Percentiles rank a stretch among this genome's conserved stretches.
These are phyloP conservation scores for Lippia alba DNA, from an alignment of 305 asterid species.

Conservation along the genomic window DNA sequence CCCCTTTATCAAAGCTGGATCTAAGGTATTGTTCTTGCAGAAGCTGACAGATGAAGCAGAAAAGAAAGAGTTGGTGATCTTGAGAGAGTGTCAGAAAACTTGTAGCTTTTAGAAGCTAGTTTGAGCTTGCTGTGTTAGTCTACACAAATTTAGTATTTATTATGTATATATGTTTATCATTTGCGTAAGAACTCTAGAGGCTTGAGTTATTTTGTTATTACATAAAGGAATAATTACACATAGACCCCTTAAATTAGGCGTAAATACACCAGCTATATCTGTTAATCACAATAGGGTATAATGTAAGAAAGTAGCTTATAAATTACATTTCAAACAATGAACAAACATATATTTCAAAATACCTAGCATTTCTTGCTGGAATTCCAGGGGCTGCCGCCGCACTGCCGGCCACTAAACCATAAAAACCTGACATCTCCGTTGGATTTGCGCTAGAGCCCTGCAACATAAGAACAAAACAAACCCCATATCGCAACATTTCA, in stretches of 20 bases:
- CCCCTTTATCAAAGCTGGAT: constrained; percentile 30
- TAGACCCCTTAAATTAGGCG: not conserved
- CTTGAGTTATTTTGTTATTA: not conserved
- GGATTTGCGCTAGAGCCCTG: constrained; percentile 66
- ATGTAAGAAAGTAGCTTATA: not conserved
- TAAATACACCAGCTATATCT: too few relatives aligned
- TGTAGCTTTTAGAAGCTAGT: constrained; percentile 7
- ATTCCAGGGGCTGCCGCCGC: constrained; percentile 59
- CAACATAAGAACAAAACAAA: not conserved
- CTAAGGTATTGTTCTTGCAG: not conserved
- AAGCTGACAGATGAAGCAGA: constrained; percentile 30
- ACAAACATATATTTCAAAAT: too few relatives aligned
- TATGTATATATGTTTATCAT: not conserved
- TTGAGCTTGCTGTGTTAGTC: not conserved
- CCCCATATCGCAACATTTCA: constrained; percentile 26
- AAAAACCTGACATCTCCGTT: constrained; percentile 39
- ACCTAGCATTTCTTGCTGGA: constrained; percentile 56
- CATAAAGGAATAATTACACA: not conserved
- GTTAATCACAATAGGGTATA: not conserved
- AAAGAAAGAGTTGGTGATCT: constrained; percentile 22
- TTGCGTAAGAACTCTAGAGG: not conserved
- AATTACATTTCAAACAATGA: not conserved
- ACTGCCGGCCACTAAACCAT: constrained; percentile 50
- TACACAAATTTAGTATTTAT: not conserved
- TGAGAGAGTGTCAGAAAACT: constrained; percentile 11